Evolutionary conservation across 306 rosid species (phyloP).

Genomic region (Lagenaria siceraria): DNA sequence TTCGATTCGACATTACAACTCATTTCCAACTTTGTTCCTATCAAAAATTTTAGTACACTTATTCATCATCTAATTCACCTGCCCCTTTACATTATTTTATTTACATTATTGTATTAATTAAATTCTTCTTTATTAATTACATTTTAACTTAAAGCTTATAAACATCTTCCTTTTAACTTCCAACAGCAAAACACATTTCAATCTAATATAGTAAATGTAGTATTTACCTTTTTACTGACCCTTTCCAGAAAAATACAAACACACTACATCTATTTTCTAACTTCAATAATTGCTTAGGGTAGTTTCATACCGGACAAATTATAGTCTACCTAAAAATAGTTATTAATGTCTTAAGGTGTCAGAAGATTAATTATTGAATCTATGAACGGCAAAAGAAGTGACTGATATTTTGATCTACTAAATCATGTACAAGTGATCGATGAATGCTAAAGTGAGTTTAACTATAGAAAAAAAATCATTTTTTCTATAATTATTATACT

Average conservation of each 20-base stretch:
- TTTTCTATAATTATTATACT: no score
- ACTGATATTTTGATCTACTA: no score
- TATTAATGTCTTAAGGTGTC: neutral
- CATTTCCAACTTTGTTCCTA: neutral
- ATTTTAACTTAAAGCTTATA: neutral
- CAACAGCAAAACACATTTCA: neutral
- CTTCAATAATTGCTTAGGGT: neutral
- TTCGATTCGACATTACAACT: neutral
- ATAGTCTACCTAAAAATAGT: neutral
- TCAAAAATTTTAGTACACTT: neutral
- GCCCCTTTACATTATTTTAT: neutral
- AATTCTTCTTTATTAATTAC: neutral
- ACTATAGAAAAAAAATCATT: no score
- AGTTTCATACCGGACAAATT: neutral
- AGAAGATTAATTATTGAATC: no score
- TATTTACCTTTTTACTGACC: neutral
- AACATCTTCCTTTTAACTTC: neutral
- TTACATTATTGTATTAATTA: neutral
- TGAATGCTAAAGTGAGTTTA: no score
- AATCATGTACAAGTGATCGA: no score
- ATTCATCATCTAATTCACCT: neutral
- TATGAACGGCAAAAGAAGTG: no score
- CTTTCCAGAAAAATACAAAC: neutral
- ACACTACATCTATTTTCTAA: neutral
- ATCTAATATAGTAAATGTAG: neutral